Conservation (phyloP, 176 grass and related monocot genomes). For the Triticum monococcum region DNA sequence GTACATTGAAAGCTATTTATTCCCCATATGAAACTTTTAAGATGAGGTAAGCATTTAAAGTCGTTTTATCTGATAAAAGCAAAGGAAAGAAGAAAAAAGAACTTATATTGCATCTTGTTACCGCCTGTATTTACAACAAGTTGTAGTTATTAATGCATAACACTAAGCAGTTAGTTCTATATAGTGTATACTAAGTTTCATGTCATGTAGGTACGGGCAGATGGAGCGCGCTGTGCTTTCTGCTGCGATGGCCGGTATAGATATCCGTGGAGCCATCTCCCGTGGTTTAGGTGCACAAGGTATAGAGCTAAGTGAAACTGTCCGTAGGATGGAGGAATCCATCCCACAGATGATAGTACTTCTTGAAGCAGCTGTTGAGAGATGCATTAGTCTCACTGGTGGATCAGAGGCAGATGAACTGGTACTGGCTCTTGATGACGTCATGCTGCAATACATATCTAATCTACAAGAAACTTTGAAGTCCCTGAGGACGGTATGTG, state of each 20-base stretch:
- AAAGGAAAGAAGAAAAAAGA: background rate
- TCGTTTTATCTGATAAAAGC: background rate
- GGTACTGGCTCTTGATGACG: constrained; percentile 79
- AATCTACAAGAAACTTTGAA: constrained; percentile 93
- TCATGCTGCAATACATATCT: constrained; percentile 93
- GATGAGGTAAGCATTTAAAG: constrained; percentile 52
- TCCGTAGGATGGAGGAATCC: constrained; percentile 98
- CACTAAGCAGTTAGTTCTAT: background rate
- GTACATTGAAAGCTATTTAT: constrained; percentile 91
- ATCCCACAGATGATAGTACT: constrained; percentile 88
- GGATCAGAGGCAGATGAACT: constrained; percentile 97
- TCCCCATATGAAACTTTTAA: constrained; percentile 96
- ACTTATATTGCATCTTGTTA: background rate
- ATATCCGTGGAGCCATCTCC: constrained; percentile 85
- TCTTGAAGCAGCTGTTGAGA: constrained; percentile 93
- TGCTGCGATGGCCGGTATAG: constrained; percentile 74
- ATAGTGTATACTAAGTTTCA: constrained; percentile 3
- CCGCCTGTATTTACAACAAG: background rate
- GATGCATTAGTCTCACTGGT: constrained; percentile 93
- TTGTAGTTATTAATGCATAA: background rate
- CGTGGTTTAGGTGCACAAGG: constrained; percentile 92
- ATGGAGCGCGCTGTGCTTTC: constrained; percentile 95
- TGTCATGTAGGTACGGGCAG: constrained; percentile 74
- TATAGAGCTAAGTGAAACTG: constrained; percentile 98
- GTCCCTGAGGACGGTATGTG: constrained; percentile 80